Evolutionary conservation across 345 rosid species (phyloP).

Genomic region (Gossypium arboreum): DNA sequence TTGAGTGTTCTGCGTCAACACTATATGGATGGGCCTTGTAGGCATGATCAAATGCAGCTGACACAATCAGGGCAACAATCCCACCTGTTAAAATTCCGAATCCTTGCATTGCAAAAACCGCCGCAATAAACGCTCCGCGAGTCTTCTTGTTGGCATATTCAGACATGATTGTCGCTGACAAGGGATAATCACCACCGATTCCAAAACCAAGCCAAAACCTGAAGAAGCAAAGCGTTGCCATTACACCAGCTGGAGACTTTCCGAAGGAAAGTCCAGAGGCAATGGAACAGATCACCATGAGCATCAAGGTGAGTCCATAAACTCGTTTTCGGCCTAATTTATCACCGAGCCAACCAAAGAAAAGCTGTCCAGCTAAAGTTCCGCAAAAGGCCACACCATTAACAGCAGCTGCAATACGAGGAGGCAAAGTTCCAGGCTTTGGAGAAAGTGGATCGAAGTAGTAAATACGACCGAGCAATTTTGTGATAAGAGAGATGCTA

Average conservation of each 20-base stretch:
- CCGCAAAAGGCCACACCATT: conserved; percentile 57
- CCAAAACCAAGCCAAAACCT: conserved; percentile 68
- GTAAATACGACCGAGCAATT: conserved; percentile 32
- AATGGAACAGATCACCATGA: conserved; percentile 45
- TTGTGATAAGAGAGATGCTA: conserved; percentile 29
- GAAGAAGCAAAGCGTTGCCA: conserved; percentile 55
- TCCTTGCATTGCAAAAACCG: conserved; percentile 61
- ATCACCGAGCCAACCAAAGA: conserved; percentile 61
- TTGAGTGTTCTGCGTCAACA: conserved; percentile 21
- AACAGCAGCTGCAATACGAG: conserved; percentile 43
- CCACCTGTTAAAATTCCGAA: conserved; percentile 56
- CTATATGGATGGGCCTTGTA: conserved; percentile 33
- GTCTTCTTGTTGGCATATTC: conserved; percentile 62
- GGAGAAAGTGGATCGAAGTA: conserved; percentile 17
- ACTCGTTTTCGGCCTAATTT: conserved; percentile 47
- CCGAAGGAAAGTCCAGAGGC: conserved; percentile 58
- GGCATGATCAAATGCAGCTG: conserved; percentile 31
- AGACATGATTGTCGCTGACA: conserved; percentile 61
- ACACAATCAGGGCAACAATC: conserved; percentile 35
- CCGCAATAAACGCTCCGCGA: conserved; percentile 51
- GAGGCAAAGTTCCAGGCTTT: conserved; percentile 46
- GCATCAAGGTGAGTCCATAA: conserved; percentile 52
- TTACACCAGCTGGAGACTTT: conserved; percentile 27
- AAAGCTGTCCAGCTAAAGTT: conserved; percentile 51
- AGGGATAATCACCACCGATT: conserved; percentile 60